Percentiles rank a stretch among this genome's conserved stretches.
phyloP scores from a whole-genome alignment of 371 early-diverging fungal genomes.

The Caulochytrium protostelioides region DNA sequence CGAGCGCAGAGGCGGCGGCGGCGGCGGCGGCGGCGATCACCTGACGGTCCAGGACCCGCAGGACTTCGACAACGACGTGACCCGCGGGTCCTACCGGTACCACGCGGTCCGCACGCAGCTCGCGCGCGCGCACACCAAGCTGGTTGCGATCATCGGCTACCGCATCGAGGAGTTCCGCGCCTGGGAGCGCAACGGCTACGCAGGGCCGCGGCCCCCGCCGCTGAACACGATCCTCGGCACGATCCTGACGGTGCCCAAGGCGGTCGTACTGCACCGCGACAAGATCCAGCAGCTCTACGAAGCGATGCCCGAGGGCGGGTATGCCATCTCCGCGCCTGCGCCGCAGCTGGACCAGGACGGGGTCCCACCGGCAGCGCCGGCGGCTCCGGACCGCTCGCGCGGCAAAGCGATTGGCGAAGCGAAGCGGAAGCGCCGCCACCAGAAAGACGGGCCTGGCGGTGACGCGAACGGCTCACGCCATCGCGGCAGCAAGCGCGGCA shows the following conservation, averaged over 20 bases:
- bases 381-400: no score
- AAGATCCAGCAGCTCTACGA: slow-evolving; percentile 5
- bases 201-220: background rate
- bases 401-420: no score
- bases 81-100: slow-evolving; percentile 8
- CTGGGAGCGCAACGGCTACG: background rate
- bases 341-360: no score
- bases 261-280: slow-evolving; percentile 6
- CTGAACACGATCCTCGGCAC: slow-evolving; percentile 11
- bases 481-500: no score
- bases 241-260: slow-evolving; percentile 9
- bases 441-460: no score
- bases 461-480: no score
- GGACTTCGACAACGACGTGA: slow-evolving; percentile 16
- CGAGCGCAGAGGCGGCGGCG: background rate
- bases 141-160: slow-evolving; percentile 11
- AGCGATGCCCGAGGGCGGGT: no score
- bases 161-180: no score
- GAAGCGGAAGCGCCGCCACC: no score
- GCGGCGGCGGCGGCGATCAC: slow-evolving; percentile 5
- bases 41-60: slow-evolving; percentile 8
- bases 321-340: no score
- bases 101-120: slow-evolving; percentile 9
- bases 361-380: no score
- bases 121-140: slow-evolving; percentile 4